Conservation (phyloP, 1,284 basidiomycete genomes). For the Malassezia slooffiae region DNA sequence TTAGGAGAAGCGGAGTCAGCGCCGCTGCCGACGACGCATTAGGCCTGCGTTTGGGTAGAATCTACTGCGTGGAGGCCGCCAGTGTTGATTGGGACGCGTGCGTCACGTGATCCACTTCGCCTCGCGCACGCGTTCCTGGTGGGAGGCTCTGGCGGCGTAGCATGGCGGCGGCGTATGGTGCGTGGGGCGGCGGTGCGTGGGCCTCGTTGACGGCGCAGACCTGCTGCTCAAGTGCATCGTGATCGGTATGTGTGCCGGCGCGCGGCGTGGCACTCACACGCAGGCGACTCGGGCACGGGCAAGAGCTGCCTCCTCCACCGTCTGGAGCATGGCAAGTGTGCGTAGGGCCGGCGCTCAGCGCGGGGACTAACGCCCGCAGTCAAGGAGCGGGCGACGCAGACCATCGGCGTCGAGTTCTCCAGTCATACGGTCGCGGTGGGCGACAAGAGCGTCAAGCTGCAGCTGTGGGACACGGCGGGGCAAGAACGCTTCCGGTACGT, state of each 20-base stretch:
- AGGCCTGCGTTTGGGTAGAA: too few relatives aligned
- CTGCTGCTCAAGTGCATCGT: constrained; percentile 96
- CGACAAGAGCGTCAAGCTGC: constrained; percentile 84
- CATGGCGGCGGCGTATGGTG: too few relatives aligned
- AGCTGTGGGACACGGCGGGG: constrained; percentile 39
- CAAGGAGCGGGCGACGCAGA: constrained; percentile 92
- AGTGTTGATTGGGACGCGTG: too few relatives aligned
- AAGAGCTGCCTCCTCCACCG: constrained; percentile 93
- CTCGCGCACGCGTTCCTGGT: too few relatives aligned
- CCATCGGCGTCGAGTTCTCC: constrained; percentile 91
- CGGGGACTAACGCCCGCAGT: constrained; percentile 53
- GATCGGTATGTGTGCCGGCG: too few relatives aligned
- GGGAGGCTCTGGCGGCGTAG: too few relatives aligned
- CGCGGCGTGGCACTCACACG: too few relatives aligned
- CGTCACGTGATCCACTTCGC: too few relatives aligned
- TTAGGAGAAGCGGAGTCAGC: too few relatives aligned
- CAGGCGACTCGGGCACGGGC: constrained; percentile 86
- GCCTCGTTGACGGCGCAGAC: constrained; percentile 49
- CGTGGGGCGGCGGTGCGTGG: too few relatives aligned
- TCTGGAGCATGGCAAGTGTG: constrained; percentile 86
- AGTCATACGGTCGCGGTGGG: constrained; percentile 76
- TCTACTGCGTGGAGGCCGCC: too few relatives aligned
- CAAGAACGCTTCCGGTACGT: constrained; percentile 52
- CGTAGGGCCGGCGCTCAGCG: constrained; percentile 49
- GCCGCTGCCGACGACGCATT: too few relatives aligned